These are phyloP conservation scores for Beauveria sp. DNA, from an alignment of 2,329 filamentous ascomycete genomes.

Conservation along the genomic window DNA sequence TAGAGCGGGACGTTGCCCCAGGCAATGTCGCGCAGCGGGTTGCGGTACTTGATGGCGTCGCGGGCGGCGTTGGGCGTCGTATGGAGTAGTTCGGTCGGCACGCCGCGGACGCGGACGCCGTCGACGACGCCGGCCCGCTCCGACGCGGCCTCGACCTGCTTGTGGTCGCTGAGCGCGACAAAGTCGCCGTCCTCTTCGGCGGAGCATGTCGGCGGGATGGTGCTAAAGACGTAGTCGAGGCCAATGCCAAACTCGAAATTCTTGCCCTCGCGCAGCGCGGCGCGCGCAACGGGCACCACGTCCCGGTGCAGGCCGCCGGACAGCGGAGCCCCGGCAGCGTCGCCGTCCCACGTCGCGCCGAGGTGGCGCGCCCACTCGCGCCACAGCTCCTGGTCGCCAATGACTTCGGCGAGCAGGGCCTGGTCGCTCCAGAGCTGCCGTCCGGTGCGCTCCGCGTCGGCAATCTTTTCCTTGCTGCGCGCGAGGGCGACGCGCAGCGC, in stretches of 20 bases:
- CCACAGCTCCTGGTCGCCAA: constrained; percentile 31
- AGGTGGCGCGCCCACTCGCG: constrained; percentile 25
- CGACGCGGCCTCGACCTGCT: constrained; percentile 19
- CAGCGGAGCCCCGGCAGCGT: constrained; percentile 11
- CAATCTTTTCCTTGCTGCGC: constrained; percentile 23
- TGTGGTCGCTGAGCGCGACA: constrained; percentile 20
- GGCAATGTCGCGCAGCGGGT: constrained; percentile 14
- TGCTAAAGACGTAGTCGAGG: constrained; percentile 30
- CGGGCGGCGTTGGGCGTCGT: not conserved
- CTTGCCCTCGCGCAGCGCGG: constrained; percentile 19
- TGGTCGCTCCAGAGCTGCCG: constrained; percentile 32
- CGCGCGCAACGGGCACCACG: constrained; percentile 20
- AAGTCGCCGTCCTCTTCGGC: constrained; percentile 30
- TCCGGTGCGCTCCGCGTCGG: constrained; percentile 19
- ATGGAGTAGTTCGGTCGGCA: constrained; percentile 21
- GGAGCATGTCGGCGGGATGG: constrained; percentile 28
- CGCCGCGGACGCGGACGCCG: constrained; percentile 19
- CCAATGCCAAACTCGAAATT: constrained; percentile 32
- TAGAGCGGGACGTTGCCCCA: constrained; percentile 28
- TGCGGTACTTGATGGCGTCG: constrained; percentile 1
- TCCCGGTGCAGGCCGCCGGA: constrained; percentile 12
- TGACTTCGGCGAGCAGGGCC: constrained; percentile 29
- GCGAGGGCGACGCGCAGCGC: constrained; percentile 19
- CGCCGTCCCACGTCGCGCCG: constrained; percentile 25
- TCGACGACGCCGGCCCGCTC: constrained; percentile 24